A percentile compares a stretch with the other conserved stretches of the same genome.
These are phyloP conservation scores for Crataegus laevigata DNA, from an alignment of 306 rosid genomes.

Conservation along the genomic window DNA sequence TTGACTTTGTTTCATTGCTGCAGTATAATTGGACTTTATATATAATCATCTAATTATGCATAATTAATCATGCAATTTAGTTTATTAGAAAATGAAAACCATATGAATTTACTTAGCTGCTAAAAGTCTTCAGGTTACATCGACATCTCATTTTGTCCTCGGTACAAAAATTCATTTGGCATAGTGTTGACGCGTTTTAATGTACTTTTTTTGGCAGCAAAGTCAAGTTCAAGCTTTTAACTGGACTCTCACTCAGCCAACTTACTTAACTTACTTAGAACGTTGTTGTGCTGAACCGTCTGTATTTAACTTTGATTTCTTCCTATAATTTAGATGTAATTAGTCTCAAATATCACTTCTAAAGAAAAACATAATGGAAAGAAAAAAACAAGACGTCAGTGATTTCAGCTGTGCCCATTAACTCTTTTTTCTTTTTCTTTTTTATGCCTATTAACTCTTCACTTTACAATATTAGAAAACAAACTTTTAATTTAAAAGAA, in stretches of 20 bases:
- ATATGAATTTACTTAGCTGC: neutral
- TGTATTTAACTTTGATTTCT: neutral
- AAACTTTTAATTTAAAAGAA: too few relatives aligned
- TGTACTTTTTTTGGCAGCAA: neutral
- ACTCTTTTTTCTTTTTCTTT: accelerated
- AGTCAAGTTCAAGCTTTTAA: neutral
- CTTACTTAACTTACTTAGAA: neutral
- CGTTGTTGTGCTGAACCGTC: neutral
- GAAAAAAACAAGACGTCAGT: neutral
- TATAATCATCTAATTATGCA: neutral
- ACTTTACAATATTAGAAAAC: too few relatives aligned
- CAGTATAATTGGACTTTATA: neutral
- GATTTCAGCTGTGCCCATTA: neutral
- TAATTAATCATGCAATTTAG: neutral
- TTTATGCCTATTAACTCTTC: too few relatives aligned
- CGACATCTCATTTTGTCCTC: neutral
- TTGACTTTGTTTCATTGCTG: too few relatives aligned
- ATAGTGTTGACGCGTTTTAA: neutral
- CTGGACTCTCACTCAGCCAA: neutral
- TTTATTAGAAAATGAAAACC: neutral
- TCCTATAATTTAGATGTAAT: too few relatives aligned
- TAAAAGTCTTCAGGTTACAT: neutral
- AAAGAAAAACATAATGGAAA: too few relatives aligned
- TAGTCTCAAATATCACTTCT: too few relatives aligned
- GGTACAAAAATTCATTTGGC: neutral